phyloP scores from a whole-genome alignment of 2,329 filamentous ascomycete species.

The Hypoxylon sp. region DNA sequence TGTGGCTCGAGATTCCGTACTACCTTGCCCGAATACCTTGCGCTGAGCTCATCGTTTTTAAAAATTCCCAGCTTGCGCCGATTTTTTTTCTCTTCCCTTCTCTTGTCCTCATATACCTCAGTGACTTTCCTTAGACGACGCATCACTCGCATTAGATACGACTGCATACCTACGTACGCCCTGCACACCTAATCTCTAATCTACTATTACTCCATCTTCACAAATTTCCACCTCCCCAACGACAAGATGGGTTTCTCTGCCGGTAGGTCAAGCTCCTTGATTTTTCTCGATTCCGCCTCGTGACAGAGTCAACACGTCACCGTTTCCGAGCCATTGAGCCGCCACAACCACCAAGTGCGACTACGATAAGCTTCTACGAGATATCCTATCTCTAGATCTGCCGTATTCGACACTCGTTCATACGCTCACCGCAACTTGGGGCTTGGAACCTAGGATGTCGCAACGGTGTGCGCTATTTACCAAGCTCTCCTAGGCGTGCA shows the following conservation, averaged over 20 bases:
- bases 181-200: slow-evolving; percentile 49
- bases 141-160: slow-evolving; percentile 30
- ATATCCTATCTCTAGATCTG: slow-evolving; percentile 7
- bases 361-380: slow-evolving; percentile 23
- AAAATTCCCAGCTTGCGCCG: slow-evolving; percentile 47
- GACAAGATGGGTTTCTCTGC: slow-evolving; percentile 60
- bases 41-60: slow-evolving; percentile 53
- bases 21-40: slow-evolving; percentile 38
- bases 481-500: not conserved
- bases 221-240: slow-evolving; percentile 44
- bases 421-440: slow-evolving; percentile 25
- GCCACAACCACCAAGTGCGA: slow-evolving; percentile 13
- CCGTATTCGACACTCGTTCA: slow-evolving; percentile 10
- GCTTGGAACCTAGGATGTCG: slow-evolving; percentile 22
- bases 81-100: slow-evolving; percentile 45
- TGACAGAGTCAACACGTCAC: slow-evolving; percentile 38
- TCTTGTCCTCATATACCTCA: slow-evolving; percentile 21
- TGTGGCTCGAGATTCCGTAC: slow-evolving; percentile 52
- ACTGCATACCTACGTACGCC: slow-evolving; percentile 21
- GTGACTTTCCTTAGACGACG: slow-evolving; percentile 31
- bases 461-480: slow-evolving; percentile 51
- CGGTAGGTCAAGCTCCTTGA: slow-evolving; percentile 56
- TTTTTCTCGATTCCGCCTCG: slow-evolving; percentile 32
- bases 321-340: slow-evolving; percentile 49
- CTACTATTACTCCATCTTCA: slow-evolving; percentile 45